Evolutionary conservation across 1,139 yeast species (phyloP).

Genomic region (Casaregolazyma suthepensis): DNA sequence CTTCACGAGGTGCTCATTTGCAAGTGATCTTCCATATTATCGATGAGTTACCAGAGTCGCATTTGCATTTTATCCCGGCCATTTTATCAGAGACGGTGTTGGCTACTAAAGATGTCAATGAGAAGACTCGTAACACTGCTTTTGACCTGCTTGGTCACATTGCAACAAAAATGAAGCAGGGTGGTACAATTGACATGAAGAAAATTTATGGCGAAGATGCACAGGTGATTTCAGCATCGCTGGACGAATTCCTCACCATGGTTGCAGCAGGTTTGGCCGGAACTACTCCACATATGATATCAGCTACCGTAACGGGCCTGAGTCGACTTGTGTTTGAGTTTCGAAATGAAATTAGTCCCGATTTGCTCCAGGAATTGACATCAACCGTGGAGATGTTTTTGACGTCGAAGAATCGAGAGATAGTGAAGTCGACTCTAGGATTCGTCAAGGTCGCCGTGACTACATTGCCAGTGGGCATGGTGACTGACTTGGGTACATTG

Average conservation of each 20-base stretch:
- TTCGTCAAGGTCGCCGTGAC: constrained; percentile 88
- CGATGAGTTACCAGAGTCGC: constrained; percentile 53
- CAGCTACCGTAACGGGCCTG: constrained; percentile 89
- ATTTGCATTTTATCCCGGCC: constrained; percentile 72
- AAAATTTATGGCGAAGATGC: constrained; percentile 60
- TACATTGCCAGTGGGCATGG: constrained; percentile 73
- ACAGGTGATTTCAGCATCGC: constrained; percentile 54
- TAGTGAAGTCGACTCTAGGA: constrained; percentile 90
- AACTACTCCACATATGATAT: constrained; percentile 87
- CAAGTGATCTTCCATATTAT: constrained; percentile 58
- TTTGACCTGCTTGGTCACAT: constrained; percentile 69
- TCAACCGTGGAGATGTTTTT: constrained; percentile 87
- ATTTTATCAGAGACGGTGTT: constrained; percentile 81
- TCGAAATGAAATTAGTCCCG: constrained; percentile 52
- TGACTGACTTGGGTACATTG: constrained; percentile 61
- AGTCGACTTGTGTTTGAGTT: constrained; percentile 86
- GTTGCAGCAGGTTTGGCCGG: constrained; percentile 96
- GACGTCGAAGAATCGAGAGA: constrained; percentile 86
- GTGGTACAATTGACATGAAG: constrained; percentile 62
- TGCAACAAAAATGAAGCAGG: constrained; percentile 69
- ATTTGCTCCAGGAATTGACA: constrained; percentile 63
- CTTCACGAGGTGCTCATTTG: constrained; percentile 80
- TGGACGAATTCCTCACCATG: constrained; percentile 84
- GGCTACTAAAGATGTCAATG: constrained; percentile 90
- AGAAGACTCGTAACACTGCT: constrained; percentile 80